phyloP scores from a whole-genome alignment of 2,329 filamentous ascomycete species.

The Fusarium continuum region DNA sequence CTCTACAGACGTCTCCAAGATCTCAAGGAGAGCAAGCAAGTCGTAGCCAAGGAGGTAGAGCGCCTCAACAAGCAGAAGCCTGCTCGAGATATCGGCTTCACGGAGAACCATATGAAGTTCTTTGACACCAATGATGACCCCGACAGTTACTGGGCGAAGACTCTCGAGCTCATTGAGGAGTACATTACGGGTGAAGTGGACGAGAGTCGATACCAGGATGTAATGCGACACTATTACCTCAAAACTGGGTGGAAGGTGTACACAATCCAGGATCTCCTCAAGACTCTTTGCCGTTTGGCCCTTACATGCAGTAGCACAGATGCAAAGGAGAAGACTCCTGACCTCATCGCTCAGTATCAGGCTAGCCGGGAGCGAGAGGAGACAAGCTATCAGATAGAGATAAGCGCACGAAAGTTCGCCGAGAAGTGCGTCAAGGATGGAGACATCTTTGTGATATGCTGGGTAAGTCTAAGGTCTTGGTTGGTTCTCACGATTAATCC shows the following conservation, averaged over 20 bases:
- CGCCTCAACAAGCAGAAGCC: conserved; percentile 80
- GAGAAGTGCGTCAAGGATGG: conserved; percentile 93
- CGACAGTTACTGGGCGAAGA: conserved; percentile 84
- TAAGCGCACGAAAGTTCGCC: conserved; percentile 88
- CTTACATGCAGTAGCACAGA: conserved; percentile 86
- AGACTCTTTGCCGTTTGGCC: conserved; percentile 81
- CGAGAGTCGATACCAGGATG: conserved; percentile 85
- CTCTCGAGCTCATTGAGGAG: conserved; percentile 85
- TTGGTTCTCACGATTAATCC: not conserved
- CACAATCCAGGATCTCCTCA: conserved; percentile 88
- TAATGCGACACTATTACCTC: conserved; percentile 90
- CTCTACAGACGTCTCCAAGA: conserved; percentile 85
- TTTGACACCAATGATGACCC: conserved; percentile 70
- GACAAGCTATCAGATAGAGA: conserved; percentile 89
- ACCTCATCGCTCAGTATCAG: conserved; percentile 88
- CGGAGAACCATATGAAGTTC: conserved; percentile 81
- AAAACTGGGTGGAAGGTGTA: conserved; percentile 93
- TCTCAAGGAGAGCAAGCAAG: conserved; percentile 80
- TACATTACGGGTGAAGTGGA: conserved; percentile 86
- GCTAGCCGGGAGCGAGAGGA: conserved; percentile 82
- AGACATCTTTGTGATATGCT: conserved; percentile 89
- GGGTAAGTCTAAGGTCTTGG: conserved; percentile 69
- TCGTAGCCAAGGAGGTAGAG: conserved; percentile 77
- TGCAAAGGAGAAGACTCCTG: conserved; percentile 90
- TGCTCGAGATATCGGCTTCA: conserved; percentile 82